These are phyloP conservation scores for Onygenales sp. DNA, from an alignment of 2,329 filamentous ascomycete species.

Conservation along the genomic window DNA sequence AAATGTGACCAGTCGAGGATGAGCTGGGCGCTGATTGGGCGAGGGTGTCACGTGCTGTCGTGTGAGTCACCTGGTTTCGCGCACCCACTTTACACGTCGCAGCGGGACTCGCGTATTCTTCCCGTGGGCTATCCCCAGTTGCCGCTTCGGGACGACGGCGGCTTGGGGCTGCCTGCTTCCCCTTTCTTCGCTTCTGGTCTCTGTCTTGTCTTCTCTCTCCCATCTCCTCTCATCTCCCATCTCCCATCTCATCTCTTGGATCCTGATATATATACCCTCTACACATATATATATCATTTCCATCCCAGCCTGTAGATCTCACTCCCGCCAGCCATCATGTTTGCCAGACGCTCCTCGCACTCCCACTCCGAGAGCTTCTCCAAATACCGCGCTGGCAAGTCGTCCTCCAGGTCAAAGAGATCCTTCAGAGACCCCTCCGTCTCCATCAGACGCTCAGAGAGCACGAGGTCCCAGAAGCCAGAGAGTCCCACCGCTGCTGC, in stretches of 20 bases:
- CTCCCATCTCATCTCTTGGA: no score
- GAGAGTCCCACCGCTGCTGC: constrained; percentile 24
- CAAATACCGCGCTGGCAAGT: constrained; percentile 20
- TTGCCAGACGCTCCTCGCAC: constrained; percentile 10
- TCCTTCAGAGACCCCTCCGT: constrained; percentile 18
- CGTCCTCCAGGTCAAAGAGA: constrained; percentile 16
- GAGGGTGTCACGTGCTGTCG: constrained; percentile 8
- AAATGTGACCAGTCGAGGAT: background rate
- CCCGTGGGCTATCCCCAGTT: no score
- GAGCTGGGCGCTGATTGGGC: background rate
- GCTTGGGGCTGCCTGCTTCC: background rate
- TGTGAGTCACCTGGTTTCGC: constrained; percentile 11
- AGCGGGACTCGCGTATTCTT: constrained; percentile 4
- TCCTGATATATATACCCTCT: no score
- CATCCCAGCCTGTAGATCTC: background rate
- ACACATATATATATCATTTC: no score
- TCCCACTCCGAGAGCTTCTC: constrained; percentile 20
- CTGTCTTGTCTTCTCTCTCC: no score
- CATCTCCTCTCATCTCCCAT: no score
- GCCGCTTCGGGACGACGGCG: no score
- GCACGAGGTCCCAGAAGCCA: constrained; percentile 15
- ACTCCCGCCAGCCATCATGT: constrained; percentile 8
- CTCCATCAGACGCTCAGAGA: constrained; percentile 19
- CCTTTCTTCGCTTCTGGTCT: background rate
- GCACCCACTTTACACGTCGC: constrained; percentile 12